phyloP scores from a whole-genome alignment of 441 rosid genomes.

The Metrosideros polymorpha region DNA sequence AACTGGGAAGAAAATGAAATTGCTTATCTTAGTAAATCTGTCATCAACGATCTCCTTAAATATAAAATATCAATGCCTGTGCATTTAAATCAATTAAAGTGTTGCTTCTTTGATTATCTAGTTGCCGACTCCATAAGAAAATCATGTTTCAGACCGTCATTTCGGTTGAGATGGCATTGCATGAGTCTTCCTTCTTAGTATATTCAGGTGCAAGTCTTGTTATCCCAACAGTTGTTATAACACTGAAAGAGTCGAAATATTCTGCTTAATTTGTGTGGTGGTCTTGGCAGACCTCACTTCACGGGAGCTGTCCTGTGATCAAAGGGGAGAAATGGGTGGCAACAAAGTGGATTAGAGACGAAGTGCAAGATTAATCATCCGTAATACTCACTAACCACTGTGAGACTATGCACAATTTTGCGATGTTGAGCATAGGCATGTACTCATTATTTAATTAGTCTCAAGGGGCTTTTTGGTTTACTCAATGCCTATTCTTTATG shows the following conservation, averaged over 20 bases:
- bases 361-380: conserved; percentile 8
- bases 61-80: background rate
- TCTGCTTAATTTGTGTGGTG: background rate
- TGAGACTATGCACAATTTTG: background rate
- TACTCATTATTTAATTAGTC: background rate
- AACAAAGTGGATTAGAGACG: conserved; percentile 84
- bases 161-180: background rate
- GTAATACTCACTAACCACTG: background rate
- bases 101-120: background rate
- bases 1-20: background rate
- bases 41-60: background rate
- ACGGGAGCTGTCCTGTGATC: conserved; percentile 76
- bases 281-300: conserved; percentile 58
- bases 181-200: background rate
- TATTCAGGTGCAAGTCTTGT: background rate
- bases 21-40: background rate
- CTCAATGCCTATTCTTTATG: background rate
- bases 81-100: background rate
- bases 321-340: conserved; percentile 93
- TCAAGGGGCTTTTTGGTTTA: background rate
- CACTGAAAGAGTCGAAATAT: background rate
- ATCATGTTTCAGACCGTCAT: background rate
- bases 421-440: background rate
- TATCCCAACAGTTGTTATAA: background rate
- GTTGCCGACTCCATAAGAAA: background rate